phyloP scores from a whole-genome alignment of 306 rosid species.

The Rosa lucieae region DNA sequence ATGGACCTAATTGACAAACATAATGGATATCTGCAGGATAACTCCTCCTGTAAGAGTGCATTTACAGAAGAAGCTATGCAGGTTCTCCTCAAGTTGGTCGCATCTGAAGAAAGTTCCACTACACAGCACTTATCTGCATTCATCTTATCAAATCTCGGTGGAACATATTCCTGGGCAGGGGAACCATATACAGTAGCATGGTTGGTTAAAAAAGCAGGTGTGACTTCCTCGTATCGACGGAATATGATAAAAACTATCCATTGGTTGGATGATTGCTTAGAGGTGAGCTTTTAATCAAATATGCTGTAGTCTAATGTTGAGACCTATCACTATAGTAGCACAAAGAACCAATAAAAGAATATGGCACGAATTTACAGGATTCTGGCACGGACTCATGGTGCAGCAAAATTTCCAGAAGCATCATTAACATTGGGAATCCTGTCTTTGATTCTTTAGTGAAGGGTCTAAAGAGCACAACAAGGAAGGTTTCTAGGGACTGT shows the following conservation, averaged over 20 bases:
- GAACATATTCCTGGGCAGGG: conserved; percentile 74
- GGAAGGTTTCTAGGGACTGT: conserved; percentile 63
- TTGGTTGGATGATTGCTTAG: conserved; percentile 65
- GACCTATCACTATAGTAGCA: neutral
- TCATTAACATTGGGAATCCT: conserved; percentile 51
- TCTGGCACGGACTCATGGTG: conserved; percentile 68
- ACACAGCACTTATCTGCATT: conserved; percentile 59
- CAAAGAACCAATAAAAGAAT: conserved; percentile 10
- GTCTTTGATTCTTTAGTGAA: conserved; percentile 58
- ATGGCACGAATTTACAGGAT: conserved; percentile 57
- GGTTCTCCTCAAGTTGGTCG: conserved; percentile 52
- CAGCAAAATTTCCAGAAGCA: conserved; percentile 52
- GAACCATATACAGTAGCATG: conserved; percentile 79
- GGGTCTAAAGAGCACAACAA: conserved; percentile 56
- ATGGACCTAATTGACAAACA: neutral
- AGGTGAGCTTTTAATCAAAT: conserved; percentile 37
- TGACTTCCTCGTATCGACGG: conserved; percentile 52
- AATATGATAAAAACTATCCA: conserved; percentile 60
- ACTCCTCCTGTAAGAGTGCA: conserved; percentile 39
- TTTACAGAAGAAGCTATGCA: conserved; percentile 59
- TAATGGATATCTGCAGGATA: conserved; percentile 42
- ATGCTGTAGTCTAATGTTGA: neutral
- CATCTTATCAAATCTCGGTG: conserved; percentile 72
- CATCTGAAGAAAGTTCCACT: conserved; percentile 53
- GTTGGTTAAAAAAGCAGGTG: conserved; percentile 67